Evolutionary conservation across 768 basidiomycete genomes (phyloP).

Genomic region (Termitomyces sp.): DNA sequence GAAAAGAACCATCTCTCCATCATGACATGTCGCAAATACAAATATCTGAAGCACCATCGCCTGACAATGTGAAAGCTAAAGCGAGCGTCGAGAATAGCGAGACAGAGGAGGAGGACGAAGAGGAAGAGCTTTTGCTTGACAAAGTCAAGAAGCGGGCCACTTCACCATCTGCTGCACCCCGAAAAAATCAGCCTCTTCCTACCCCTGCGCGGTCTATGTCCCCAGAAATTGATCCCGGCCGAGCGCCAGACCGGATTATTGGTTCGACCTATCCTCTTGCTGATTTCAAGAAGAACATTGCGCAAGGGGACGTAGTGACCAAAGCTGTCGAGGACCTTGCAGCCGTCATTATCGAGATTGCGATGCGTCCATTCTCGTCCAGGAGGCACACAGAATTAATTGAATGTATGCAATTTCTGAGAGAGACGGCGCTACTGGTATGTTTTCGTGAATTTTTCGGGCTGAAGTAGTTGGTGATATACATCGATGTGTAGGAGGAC

Average conservation of each 20-base stretch:
- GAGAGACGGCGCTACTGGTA: slow-evolving; percentile 65
- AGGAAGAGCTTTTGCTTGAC: slow-evolving; percentile 29
- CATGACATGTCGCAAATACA: slow-evolving; percentile 15
- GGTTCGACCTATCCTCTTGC: slow-evolving; percentile 68
- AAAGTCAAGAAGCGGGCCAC: slow-evolving; percentile 20
- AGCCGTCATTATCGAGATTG: slow-evolving; percentile 66
- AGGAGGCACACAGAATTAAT: slow-evolving; percentile 68
- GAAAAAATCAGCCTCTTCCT: slow-evolving; percentile 32
- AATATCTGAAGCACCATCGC: slow-evolving; percentile 14
- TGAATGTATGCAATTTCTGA: slow-evolving; percentile 66
- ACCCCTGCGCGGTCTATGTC: slow-evolving; percentile 55
- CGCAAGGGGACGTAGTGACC: slow-evolving; percentile 72
- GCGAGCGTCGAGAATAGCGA: slow-evolving; percentile 40
- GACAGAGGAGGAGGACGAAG: slow-evolving; percentile 46
- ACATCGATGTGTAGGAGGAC: slow-evolving; percentile 52
- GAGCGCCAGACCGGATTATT: slow-evolving; percentile 71
- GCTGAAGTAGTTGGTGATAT: neutral
- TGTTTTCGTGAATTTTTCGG: slow-evolving; percentile 15
- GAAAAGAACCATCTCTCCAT: slow-evolving; percentile 24
- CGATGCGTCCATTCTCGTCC: slow-evolving; percentile 66
- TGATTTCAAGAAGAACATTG: slow-evolving; percentile 74
- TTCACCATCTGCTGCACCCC: slow-evolving; percentile 12
- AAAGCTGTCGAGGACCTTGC: slow-evolving; percentile 85
- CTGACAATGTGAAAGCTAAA: slow-evolving; percentile 25
- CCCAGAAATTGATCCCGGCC: slow-evolving; percentile 42